phyloP scores from a whole-genome alignment of 352 stramenopile species.

The Vaucheria bursata region DNA sequence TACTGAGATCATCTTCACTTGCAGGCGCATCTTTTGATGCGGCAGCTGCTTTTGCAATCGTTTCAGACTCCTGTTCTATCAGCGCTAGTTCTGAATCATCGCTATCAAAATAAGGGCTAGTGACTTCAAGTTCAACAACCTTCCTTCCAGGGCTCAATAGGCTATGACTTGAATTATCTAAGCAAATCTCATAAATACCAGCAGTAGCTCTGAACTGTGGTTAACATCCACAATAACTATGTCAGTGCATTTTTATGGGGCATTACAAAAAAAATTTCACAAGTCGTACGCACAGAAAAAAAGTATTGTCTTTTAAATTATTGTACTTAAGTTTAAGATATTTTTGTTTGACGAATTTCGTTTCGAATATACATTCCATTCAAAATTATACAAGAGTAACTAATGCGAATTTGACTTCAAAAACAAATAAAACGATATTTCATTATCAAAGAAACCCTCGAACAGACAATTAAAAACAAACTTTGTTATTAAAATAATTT shows the following conservation, averaged over 20 bases:
- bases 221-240: neutral
- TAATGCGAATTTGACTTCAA: neutral
- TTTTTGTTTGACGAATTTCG: neutral
- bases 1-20: neutral
- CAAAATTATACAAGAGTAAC: neutral
- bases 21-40: neutral
- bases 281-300: neutral
- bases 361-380: neutral
- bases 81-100: neutral
- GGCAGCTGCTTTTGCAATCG: neutral
- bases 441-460: too few species aligned
- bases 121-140: neutral
- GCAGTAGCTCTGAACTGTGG: neutral
- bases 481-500: too few species aligned
- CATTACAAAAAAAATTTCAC: neutral
- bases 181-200: conserved; percentile 4
- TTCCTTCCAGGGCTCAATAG: neutral
- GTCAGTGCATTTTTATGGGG: neutral
- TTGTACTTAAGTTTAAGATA: neutral
- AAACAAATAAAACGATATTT: too few species aligned
- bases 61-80: neutral
- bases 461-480: too few species aligned
- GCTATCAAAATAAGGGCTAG: neutral
- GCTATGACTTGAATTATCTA: neutral
- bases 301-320: neutral